Base-by-base conservation (phyloP, 306 rosid species). In the Vigna unguiculata region DNA sequence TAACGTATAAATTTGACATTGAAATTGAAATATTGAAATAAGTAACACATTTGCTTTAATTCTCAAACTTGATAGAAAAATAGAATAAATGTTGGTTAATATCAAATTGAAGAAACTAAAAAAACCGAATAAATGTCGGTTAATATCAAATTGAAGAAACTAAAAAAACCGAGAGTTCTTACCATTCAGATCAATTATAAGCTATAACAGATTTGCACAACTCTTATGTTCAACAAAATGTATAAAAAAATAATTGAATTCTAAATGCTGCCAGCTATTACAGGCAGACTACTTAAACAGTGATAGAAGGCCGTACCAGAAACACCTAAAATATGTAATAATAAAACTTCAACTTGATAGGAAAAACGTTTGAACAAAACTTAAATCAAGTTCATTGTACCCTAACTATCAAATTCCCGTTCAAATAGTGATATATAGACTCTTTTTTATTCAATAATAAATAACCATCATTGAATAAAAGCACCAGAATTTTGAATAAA, bases 211-310 rank as follows among this genome's bases (percentile, higher is more conserved):
- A 30, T 4, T 13, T 21, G 17, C 51, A 10, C 3, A 48, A 17
- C 30, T 47, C 74, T 4, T 7, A 34, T 36, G 76, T 71, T 32
- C 63, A 52, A 66, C 67, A 77, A 68, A 66, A 64, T 28, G 34
- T 15, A 32, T n/a, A 52, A 52, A 2, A 11, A 2, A 11, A 2
- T 22, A 16, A 30, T 77, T 47, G 6, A 24, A 15, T 15, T 47
- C 28, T 30, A 69, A 46, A 69, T 4, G 3, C 41, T 8, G 16
- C 61, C 13, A 70, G 46, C 43, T 15, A 48, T 60, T 46, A 25
- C 49, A 38, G 38, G 32, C 43, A 24, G 49, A 28, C 9, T 10
- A 24, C 47, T 61, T 40, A 61, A 66, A 49, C 12, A 17, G 21
- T 15, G 40, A 30, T 78, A 34, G 53, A 69, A 59, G 77, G 12